phyloP scores from a whole-genome alignment of 305 asterid species.

The Fraxinus greggii region DNA sequence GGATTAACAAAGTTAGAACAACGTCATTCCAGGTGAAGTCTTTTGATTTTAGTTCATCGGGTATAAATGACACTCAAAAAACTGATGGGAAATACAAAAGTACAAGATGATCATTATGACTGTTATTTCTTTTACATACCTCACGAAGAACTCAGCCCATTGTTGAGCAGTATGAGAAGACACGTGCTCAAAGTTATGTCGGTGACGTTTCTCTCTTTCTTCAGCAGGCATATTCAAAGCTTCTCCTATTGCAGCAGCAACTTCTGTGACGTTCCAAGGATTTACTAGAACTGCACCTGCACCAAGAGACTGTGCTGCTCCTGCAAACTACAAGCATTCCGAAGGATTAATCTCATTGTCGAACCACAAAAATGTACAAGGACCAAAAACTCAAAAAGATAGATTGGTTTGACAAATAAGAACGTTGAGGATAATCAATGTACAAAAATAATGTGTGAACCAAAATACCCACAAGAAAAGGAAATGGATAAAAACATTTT shows the following conservation, averaged over 20 bases:
- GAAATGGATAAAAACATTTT: slow-evolving; percentile 8
- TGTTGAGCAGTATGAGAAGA: slow-evolving; percentile 98
- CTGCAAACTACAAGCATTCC: slow-evolving; percentile 71
- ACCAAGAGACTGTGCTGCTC: slow-evolving; percentile 99
- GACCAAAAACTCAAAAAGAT: not conserved
- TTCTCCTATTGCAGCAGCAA: slow-evolving; percentile 77
- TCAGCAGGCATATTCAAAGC: slow-evolving; percentile 84
- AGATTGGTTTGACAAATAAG: not conserved
- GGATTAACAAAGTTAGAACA: not conserved
- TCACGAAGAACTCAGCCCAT: slow-evolving; percentile 97
- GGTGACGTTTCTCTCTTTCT: slow-evolving; percentile 93
- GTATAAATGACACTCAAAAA: not conserved
- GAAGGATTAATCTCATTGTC: slow-evolving; percentile 5
- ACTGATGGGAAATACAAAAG: not conserved
- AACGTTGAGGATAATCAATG: not conserved
- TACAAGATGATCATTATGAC: not conserved
- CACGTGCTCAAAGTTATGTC: slow-evolving; percentile 81
- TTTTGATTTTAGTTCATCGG: not conserved
- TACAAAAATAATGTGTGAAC: not conserved
- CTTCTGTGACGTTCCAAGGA: slow-evolving; percentile 98
- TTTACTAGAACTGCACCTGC: slow-evolving; percentile 98
- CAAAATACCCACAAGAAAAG: not conserved
- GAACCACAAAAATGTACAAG: not conserved
- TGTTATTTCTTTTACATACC: slow-evolving; percentile 47
- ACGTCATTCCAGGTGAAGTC: not conserved